Percentiles rank a stretch among this genome's conserved stretches.
Conservation (phyloP, 2,329 filamentous ascomycete genomes). For the Ramularia endophylla region DNA sequence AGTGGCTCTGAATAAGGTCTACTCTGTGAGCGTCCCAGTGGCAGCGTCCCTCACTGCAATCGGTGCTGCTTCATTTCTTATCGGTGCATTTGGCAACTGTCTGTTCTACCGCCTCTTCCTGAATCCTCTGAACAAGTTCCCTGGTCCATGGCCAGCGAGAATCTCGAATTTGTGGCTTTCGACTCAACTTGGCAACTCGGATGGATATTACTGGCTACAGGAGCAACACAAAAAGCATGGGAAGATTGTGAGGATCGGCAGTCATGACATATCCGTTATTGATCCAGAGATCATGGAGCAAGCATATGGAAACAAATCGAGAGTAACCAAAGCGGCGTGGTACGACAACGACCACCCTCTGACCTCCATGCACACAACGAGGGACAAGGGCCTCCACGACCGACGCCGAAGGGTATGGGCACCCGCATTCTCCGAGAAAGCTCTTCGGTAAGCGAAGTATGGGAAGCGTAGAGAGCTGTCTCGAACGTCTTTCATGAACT, state of each 20-base stretch:
- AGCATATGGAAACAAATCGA: constrained; percentile 35
- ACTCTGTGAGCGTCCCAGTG: constrained; percentile 9
- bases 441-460: too few relatives aligned
- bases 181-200: constrained; percentile 20
- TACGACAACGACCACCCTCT: constrained; percentile 35
- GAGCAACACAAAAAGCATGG: constrained; percentile 33
- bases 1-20: constrained; percentile 14
- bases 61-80: constrained; percentile 14
- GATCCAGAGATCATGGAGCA: constrained; percentile 33
- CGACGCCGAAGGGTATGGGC: constrained; percentile 39
- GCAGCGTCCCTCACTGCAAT: constrained; percentile 11
- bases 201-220: constrained; percentile 28
- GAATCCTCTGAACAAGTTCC: constrained; percentile 31
- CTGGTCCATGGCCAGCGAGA: constrained; percentile 31
- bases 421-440: constrained; percentile 37
- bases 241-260: constrained; percentile 32
- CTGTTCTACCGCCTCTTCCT: constrained; percentile 32
- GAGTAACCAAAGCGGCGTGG: constrained; percentile 38
- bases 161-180: constrained; percentile 31
- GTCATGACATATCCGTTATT: constrained; percentile 33
- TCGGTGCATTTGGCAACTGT: constrained; percentile 29
- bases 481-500: too few relatives aligned
- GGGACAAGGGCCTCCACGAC: constrained; percentile 35
- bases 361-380: constrained; percentile 35
- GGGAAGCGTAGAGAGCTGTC: too few relatives aligned